These are phyloP conservation scores for Neoascochyta sp. DNA, from an alignment of 2,329 filamentous ascomycete genomes.

Conservation along the genomic window DNA sequence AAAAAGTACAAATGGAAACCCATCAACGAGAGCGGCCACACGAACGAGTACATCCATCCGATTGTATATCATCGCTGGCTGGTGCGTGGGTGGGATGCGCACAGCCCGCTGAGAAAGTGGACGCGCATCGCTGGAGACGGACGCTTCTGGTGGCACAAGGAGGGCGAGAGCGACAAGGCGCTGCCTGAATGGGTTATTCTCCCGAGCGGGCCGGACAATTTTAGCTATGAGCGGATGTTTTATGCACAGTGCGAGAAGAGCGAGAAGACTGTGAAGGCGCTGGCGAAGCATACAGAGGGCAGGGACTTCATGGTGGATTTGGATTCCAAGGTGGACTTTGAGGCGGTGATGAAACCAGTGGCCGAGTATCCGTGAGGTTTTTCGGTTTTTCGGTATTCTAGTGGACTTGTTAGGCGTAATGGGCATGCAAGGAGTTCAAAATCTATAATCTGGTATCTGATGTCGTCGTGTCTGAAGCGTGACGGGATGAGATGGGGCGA, in stretches of 20 bases:
- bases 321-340: constrained; percentile 25
- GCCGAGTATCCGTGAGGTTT: constrained; percentile 12
- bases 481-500: no score
- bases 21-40: constrained; percentile 40
- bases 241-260: constrained; percentile 25
- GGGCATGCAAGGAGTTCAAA: no score
- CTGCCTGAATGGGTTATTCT: constrained; percentile 34
- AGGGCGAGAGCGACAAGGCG: constrained; percentile 10
- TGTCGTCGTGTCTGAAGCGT: no score
- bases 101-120: constrained; percentile 23
- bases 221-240: constrained; percentile 32
- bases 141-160: constrained; percentile 29
- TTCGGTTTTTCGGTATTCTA: no score
- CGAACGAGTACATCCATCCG: constrained; percentile 52
- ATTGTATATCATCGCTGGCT: constrained; percentile 28
- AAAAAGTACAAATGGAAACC: constrained; percentile 37
- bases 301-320: constrained; percentile 22
- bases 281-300: constrained; percentile 10
- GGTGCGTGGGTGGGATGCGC: constrained; percentile 20
- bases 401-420: no score
- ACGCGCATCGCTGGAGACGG: constrained; percentile 12
- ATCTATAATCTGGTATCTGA: no score
- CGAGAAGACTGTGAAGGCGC: constrained; percentile 7
- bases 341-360: constrained; percentile 13
- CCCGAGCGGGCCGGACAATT: constrained; percentile 9